A percentile compares a stretch with the other conserved stretches of the same genome.
Evolutionary conservation across 768 basidiomycete genomes (phyloP).

Genomic region (Coprinopsis strossmayeri): DNA sequence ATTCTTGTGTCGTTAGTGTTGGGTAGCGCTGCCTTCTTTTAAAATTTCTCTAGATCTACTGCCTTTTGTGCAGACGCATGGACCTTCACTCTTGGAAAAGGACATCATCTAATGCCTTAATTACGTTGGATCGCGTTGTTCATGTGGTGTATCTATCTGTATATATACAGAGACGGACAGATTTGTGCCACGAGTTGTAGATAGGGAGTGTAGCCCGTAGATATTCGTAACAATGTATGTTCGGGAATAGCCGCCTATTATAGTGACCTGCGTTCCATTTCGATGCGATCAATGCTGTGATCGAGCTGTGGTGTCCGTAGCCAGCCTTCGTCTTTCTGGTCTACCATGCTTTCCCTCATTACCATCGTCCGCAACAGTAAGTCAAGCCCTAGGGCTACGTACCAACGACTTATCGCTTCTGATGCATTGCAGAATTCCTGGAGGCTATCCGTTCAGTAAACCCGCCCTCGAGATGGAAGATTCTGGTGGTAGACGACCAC

Average conservation of each 20-base stretch:
- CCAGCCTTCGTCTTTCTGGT: neutral
- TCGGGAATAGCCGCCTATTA: neutral
- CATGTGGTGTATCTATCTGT: neutral
- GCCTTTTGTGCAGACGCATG: neutral
- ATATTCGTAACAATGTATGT: no score
- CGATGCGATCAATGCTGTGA: slow-evolving; percentile 1
- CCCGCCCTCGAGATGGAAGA: slow-evolving; percentile 91
- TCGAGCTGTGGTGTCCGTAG: neutral
- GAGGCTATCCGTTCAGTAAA: slow-evolving; percentile 83
- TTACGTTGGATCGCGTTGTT: neutral
- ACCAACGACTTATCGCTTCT: slow-evolving; percentile 3
- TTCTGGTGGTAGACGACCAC: slow-evolving; percentile 92
- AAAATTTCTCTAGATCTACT: neutral
- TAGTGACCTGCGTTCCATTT: neutral
- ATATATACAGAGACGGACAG: neutral
- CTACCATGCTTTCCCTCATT: slow-evolving; percentile 34
- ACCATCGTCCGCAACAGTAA: slow-evolving; percentile 37
- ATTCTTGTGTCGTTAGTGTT: neutral
- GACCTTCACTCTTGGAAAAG: neutral
- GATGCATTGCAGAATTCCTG: slow-evolving; percentile 64
- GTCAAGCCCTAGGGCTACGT: slow-evolving; percentile 12
- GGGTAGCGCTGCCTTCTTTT: neutral
- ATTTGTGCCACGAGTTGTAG: neutral
- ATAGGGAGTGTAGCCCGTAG: neutral
- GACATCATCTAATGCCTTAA: neutral